phyloP scores from a whole-genome alignment of 768 basidiomycete species.

The Phanerochaete sordida region DNA sequence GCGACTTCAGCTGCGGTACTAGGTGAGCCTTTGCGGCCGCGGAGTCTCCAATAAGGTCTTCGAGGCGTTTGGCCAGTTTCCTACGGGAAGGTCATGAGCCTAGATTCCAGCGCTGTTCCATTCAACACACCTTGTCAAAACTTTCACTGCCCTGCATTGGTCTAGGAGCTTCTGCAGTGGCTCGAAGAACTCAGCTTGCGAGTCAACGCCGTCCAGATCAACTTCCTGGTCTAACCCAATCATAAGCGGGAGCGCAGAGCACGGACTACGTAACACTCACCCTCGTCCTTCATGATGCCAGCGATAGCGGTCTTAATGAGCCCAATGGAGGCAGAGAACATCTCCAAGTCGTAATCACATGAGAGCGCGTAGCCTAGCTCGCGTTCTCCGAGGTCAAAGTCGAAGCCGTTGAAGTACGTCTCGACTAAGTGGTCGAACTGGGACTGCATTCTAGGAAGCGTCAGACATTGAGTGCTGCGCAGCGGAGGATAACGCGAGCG shows the following conservation, averaged over 20 bases:
- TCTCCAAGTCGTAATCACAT: slow-evolving; percentile 90
- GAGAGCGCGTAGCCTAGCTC: slow-evolving; percentile 79
- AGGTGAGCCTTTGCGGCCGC: slow-evolving; percentile 69
- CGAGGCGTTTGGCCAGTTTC: slow-evolving; percentile 83
- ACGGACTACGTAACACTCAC: slow-evolving; percentile 33
- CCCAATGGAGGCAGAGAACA: slow-evolving; percentile 89
- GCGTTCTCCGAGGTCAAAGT: slow-evolving; percentile 87
- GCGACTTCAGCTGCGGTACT: slow-evolving; percentile 64
- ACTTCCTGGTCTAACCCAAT: slow-evolving; percentile 57
- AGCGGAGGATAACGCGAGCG: slow-evolving; percentile 8
- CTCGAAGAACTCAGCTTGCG: slow-evolving; percentile 72
- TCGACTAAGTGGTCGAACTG: slow-evolving; percentile 93
- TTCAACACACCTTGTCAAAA: slow-evolving; percentile 60
- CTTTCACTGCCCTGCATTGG: slow-evolving; percentile 77
- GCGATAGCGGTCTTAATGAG: slow-evolving; percentile 84
- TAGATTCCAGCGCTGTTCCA: background rate
- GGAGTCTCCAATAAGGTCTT: slow-evolving; percentile 72
- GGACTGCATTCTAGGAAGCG: slow-evolving; percentile 66
- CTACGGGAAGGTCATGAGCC: slow-evolving; percentile 39
- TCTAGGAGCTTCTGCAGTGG: slow-evolving; percentile 83
- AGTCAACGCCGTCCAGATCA: slow-evolving; percentile 72
- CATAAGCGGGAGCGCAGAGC: background rate
- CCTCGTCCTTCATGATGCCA: slow-evolving; percentile 72
- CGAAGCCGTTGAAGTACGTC: slow-evolving; percentile 77
- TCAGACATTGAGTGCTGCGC: background rate